phyloP scores from a whole-genome alignment of 1,284 basidiomycete genomes.

The Ganoderma sinense region DNA sequence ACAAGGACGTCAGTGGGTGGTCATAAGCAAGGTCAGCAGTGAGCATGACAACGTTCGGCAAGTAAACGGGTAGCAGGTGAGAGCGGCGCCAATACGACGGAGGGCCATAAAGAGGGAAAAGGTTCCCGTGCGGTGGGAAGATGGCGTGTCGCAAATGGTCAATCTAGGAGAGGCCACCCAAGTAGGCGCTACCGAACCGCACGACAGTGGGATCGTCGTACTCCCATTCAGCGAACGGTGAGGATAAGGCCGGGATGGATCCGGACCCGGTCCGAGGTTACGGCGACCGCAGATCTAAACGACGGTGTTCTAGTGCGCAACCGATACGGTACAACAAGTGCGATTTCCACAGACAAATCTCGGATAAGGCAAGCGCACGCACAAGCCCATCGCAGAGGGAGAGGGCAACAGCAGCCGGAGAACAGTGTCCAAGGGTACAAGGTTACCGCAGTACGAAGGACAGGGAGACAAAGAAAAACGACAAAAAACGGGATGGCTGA shows the following conservation, averaged over 20 bases:
- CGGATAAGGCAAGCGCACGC: conserved; percentile 17
- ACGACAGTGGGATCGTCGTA: conserved; percentile 10
- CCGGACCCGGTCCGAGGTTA: conserved; percentile 24
- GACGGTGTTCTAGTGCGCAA: conserved; percentile 8
- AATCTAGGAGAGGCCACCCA: not conserved
- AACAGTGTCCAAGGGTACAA: not conserved
- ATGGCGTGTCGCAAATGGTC: not conserved
- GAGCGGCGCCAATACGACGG: not conserved
- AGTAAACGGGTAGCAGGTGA: not conserved
- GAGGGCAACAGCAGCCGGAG: not conserved
- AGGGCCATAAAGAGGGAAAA: conserved; percentile 21
- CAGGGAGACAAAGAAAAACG: conserved; percentile 4
- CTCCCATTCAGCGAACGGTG: conserved; percentile 16
- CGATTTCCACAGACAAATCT: conserved; percentile 3
- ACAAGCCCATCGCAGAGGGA: not conserved
- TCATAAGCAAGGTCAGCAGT: not conserved
- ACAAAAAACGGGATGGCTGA: conserved; percentile 17
- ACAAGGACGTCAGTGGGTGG: conserved; percentile 13
- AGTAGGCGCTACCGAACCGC: not conserved
- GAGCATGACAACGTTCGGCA: conserved; percentile 1
- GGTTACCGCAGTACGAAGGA: not conserved
- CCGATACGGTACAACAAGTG: conserved; percentile 18
- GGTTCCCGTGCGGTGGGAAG: conserved; percentile 19
- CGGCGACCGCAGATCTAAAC: conserved; percentile 14
- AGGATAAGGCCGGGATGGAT: conserved; percentile 12